Percentiles rank a stretch among this genome's conserved stretches.
Evolutionary conservation across 192 early-diverging fungal genomes (phyloP).

Genomic region (Backusella tarrabulga): DNA sequence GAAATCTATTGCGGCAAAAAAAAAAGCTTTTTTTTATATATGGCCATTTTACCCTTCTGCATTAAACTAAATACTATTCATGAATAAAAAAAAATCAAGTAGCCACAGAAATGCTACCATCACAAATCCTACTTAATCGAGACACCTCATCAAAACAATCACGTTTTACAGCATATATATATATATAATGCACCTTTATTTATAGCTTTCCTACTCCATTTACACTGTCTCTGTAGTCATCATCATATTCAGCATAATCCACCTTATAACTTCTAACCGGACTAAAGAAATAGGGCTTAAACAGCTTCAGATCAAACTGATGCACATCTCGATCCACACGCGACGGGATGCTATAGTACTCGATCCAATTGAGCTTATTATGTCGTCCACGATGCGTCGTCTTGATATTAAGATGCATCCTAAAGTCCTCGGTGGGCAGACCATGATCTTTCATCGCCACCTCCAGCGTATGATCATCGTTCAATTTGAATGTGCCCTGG

Average conservation of each 20-base stretch:
- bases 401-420: constrained; percentile 30
- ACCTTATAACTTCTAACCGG: constrained; percentile 29
- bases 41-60: too few species aligned
- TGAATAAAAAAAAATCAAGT: not conserved
- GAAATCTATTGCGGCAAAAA: not conserved
- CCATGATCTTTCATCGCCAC: constrained; percentile 22
- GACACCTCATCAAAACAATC: not conserved
- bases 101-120: too few species aligned
- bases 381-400: constrained; percentile 38
- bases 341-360: constrained; percentile 14
- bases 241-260: constrained; percentile 9
- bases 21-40: not conserved
- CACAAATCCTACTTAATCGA: too few species aligned
- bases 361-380: constrained; percentile 40
- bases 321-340: not conserved
- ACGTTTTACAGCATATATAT: too few species aligned
- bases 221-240: not conserved
- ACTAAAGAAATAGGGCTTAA: constrained; percentile 39
- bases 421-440: constrained; percentile 20
- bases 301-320: constrained; percentile 29
- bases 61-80: too few species aligned
- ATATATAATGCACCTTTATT: not conserved
- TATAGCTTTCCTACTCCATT: not conserved
- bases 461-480: constrained; percentile 15
- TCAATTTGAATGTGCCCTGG: constrained; percentile 23